Base-by-base conservation (phyloP, 176 grass and related monocot genomes). In the Oryza meridionalis region DNA sequence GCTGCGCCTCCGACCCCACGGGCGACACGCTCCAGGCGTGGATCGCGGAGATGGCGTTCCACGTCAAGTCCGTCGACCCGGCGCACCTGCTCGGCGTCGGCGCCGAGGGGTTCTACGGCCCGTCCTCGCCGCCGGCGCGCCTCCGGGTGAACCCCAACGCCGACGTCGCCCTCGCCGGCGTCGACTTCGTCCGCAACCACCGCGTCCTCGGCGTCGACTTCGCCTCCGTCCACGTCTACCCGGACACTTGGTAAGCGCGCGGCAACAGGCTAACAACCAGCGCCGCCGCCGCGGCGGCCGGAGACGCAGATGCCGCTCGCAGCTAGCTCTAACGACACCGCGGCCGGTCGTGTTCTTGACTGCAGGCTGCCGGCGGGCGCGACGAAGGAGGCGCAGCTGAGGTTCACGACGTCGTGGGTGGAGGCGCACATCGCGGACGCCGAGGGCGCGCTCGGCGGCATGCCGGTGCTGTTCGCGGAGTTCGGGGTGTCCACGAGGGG, bases 31-130 rank as follows among this genome's bases (percentile, higher is more conserved):
- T 95, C 69, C 93, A 95, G 92, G 84, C 70, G 12, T 95, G 90
- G 93, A 88, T 95, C 76, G 84, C 86, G 65, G 93, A 95, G 84
- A 95, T 95, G 93, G 90, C 93, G 50, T 83, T 90, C 29, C 77
- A 90, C 24, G 88, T 92, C 24, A 95, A 95, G 82, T 88, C 85
- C 37, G 76, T 95, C 38, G 93, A 95, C 46, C 80, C 82, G 7
- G 43, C 47, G 5, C 93, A 95, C 90, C 71, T 95, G 37, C 76
- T 95, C 31, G 85, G 75, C n/a, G 90, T 88, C 16, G 90, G 90
- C 67, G 15, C 76, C 0, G 93, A 95, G 76, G 93, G 93, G 15
- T 95, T 95, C 85, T 95, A 95, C 24, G 88, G 93, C 13, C 72
- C 74, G 37, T 90, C 93, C 14, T 88, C 93, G 27, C 69, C 85